Evolutionary conservation across 2,329 filamentous ascomycete species (phyloP).

Genomic region (Lithohypha guttulata): DNA sequence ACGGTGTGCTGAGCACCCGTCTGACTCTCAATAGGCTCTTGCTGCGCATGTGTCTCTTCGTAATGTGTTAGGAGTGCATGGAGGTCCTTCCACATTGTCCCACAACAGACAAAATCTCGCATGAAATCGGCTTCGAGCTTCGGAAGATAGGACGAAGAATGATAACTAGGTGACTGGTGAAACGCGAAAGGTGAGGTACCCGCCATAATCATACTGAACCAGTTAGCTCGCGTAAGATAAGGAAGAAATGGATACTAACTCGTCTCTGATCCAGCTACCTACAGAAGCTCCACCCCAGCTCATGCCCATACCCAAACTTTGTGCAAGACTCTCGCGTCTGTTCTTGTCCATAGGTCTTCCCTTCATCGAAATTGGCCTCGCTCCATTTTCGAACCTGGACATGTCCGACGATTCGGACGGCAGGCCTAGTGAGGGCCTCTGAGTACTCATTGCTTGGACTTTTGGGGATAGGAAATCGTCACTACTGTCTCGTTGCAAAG

Average conservation of each 20-base stretch:
- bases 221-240: not conserved
- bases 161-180: constrained; percentile 77
- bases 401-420: constrained; percentile 23
- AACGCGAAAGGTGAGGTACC: constrained; percentile 88
- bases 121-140: constrained; percentile 97
- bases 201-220: constrained; percentile 75
- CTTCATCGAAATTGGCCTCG: constrained; percentile 50
- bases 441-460: constrained; percentile 12
- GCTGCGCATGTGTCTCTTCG: constrained; percentile 81
- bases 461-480: constrained; percentile 26
- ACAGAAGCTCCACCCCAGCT: constrained; percentile 96
- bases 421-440: constrained; percentile 19
- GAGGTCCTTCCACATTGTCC: constrained; percentile 74
- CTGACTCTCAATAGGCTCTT: constrained; percentile 43
- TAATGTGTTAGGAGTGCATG: constrained; percentile 95
- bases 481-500: constrained; percentile 42
- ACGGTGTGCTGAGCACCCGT: constrained; percentile 34
- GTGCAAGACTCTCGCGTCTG: constrained; percentile 49
- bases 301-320: constrained; percentile 64
- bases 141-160: constrained; percentile 91
- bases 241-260: constrained; percentile 56
- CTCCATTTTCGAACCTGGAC: constrained; percentile 30
- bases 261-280: constrained; percentile 92
- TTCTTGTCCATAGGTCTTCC: constrained; percentile 19
- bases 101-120: constrained; percentile 94